phyloP scores from a whole-genome alignment of 2,329 filamentous ascomycete species.

The Aspergillus sp. region DNA sequence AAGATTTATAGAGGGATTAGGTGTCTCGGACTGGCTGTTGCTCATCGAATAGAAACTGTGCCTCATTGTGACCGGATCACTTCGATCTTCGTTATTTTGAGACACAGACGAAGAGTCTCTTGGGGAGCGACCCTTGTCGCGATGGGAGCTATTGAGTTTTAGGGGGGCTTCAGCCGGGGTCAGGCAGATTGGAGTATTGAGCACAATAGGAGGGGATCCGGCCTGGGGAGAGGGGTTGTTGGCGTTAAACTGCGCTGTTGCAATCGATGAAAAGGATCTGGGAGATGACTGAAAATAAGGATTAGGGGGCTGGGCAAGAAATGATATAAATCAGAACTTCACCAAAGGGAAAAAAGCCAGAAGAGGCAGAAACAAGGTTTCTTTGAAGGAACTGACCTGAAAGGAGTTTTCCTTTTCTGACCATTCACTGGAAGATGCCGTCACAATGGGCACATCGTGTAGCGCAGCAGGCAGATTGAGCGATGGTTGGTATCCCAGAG shows the following conservation, averaged over 20 bases:
- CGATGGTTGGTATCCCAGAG: slow-evolving; percentile 9
- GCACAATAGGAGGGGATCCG: neutral
- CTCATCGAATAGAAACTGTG: neutral
- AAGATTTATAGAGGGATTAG: neutral
- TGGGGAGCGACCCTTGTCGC: neutral
- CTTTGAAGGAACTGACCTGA: neutral
- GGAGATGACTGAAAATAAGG: neutral
- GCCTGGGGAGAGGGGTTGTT: neutral
- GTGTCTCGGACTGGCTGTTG: neutral
- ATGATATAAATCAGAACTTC: neutral
- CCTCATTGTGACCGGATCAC: neutral
- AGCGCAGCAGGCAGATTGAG: neutral
- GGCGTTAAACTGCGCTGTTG: neutral
- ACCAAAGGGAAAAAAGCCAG: neutral
- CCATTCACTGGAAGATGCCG: slow-evolving; percentile 8
- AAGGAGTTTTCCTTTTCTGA: neutral
- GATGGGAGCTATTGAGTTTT: neutral
- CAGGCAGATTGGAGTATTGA: neutral
- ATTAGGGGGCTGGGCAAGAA: neutral
- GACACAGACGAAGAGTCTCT: neutral
- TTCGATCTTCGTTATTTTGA: neutral
- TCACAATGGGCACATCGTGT: neutral
- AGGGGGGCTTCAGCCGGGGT: neutral
- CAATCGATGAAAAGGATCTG: neutral
- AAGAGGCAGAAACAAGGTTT: neutral